These are phyloP conservation scores for Hemileccinum impolitum DNA, from an alignment of 768 basidiomycete species.

Conservation along the genomic window DNA sequence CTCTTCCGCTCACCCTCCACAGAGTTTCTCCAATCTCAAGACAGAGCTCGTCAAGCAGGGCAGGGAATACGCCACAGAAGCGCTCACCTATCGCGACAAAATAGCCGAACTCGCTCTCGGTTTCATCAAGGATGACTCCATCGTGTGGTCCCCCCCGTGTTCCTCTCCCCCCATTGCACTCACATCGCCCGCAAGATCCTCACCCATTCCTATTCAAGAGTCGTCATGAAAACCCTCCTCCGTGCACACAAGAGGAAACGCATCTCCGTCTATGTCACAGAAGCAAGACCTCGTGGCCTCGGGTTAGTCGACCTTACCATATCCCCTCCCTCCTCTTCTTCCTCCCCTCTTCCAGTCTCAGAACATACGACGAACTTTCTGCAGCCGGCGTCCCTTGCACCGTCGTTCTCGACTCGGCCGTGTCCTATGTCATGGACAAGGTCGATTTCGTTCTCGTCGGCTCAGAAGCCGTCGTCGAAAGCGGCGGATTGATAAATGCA, in stretches of 20 bases:
- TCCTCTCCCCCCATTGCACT: slow-evolving; percentile 8
- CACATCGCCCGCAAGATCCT: slow-evolving; percentile 62
- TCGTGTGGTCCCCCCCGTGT: slow-evolving; percentile 45
- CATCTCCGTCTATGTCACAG: slow-evolving; percentile 96
- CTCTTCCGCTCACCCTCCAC: slow-evolving; percentile 4
- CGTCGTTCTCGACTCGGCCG: slow-evolving; percentile 92
- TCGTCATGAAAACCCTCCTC: slow-evolving; percentile 90
- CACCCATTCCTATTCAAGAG: slow-evolving; percentile 95
- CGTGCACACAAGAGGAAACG: slow-evolving; percentile 89
- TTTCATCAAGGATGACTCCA: slow-evolving; percentile 94
- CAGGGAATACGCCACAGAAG: slow-evolving; percentile 69
- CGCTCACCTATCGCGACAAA: slow-evolving; percentile 81
- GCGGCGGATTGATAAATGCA: slow-evolving; percentile 87
- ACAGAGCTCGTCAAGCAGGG: slow-evolving; percentile 80
- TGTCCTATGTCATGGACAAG: slow-evolving; percentile 95
- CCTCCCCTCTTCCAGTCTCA: slow-evolving; percentile 52
- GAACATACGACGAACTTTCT: slow-evolving; percentile 84
- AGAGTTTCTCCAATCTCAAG: slow-evolving; percentile 87
- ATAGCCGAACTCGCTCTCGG: slow-evolving; percentile 87
- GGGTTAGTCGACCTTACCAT: slow-evolving; percentile 51
- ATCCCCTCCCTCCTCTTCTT: neutral
- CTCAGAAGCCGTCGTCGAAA: slow-evolving; percentile 97
- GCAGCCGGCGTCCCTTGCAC: slow-evolving; percentile 93
- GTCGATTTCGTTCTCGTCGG: slow-evolving; percentile 96
- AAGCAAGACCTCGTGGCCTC: slow-evolving; percentile 85